These are phyloP conservation scores for Trichoderma koningii DNA, from an alignment of 2,329 filamentous ascomycete species.

Conservation along the genomic window DNA sequence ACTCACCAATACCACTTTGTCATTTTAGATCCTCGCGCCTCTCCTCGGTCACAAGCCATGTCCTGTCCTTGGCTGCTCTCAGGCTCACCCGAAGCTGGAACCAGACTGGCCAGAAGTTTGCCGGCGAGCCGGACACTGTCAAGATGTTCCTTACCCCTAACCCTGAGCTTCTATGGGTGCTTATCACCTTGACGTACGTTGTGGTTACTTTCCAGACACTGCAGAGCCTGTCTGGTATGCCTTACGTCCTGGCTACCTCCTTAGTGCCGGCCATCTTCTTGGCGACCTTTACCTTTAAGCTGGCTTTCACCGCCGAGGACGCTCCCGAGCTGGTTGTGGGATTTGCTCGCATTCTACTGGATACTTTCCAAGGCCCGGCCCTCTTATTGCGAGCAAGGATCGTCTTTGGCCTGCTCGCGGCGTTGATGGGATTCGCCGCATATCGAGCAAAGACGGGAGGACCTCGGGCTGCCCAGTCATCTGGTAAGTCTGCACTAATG, in stretches of 20 bases:
- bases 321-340: constrained; percentile 75
- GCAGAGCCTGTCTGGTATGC: constrained; percentile 45
- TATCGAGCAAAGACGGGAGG: constrained; percentile 42
- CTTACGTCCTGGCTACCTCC: constrained; percentile 45
- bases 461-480: constrained; percentile 32
- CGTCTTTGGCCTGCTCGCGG: constrained; percentile 52
- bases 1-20: constrained; percentile 1
- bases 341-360: constrained; percentile 45
- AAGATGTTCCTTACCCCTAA: constrained; percentile 67
- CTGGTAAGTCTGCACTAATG: constrained; percentile 34
- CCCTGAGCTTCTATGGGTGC: constrained; percentile 69
- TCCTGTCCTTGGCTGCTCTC: constrained; percentile 59
- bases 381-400: constrained; percentile 53
- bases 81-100: constrained; percentile 82
- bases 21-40: constrained; percentile 34
- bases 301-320: constrained; percentile 84
- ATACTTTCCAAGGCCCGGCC: constrained; percentile 46
- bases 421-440: constrained; percentile 44
- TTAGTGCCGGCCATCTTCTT: constrained; percentile 48
- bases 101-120: constrained; percentile 94
- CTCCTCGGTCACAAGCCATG: constrained; percentile 38
- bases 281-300: constrained; percentile 77
- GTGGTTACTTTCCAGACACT: constrained; percentile 55
- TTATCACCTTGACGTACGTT: constrained; percentile 70
- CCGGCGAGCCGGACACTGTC: constrained; percentile 85